phyloP scores from a whole-genome alignment of 306 rosid species.

The Rubus idaeus region DNA sequence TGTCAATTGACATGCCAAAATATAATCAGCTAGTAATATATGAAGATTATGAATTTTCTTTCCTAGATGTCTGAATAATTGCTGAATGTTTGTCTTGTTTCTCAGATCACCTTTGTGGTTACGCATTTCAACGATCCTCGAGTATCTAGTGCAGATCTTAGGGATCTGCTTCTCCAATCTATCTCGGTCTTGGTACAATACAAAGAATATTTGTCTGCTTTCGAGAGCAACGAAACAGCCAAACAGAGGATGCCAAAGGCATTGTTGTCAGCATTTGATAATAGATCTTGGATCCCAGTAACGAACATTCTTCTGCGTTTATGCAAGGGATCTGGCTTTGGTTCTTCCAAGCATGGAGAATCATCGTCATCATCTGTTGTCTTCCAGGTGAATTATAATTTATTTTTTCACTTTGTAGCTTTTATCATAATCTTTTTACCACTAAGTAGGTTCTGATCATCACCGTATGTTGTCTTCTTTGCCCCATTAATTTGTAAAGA shows the following conservation, averaged over 20 bases:
- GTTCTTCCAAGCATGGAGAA: slow-evolving; percentile 87
- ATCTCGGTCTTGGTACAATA: slow-evolving; percentile 91
- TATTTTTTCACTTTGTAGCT: neutral
- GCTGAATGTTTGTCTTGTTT: slow-evolving; percentile 29
- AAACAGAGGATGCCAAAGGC: slow-evolving; percentile 83
- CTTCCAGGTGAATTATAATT: slow-evolving; percentile 63
- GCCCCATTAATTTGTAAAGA: slow-evolving; percentile 49
- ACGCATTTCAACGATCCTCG: slow-evolving; percentile 94
- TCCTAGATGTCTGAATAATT: neutral
- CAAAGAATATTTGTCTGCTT: slow-evolving; percentile 75
- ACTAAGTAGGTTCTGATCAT: slow-evolving; percentile 31
- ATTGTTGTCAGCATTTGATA: slow-evolving; percentile 82
- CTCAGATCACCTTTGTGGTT: slow-evolving; percentile 87
- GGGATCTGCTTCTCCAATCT: slow-evolving; percentile 96
- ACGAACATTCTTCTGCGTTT: slow-evolving; percentile 84
- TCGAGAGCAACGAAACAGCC: slow-evolving; percentile 88
- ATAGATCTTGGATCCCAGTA: slow-evolving; percentile 94
- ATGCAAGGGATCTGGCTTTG: slow-evolving; percentile 93
- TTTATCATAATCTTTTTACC: neutral
- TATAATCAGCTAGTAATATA: neutral
- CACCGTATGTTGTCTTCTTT: slow-evolving; percentile 2
- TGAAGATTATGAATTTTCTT: slow-evolving; percentile 3
- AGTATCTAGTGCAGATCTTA: slow-evolving; percentile 89
- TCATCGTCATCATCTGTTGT: slow-evolving; percentile 65
- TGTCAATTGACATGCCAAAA: neutral